A percentile compares a stretch with the other conserved stretches of the same genome.
phyloP scores from a whole-genome alignment of 2,329 filamentous ascomycete genomes.

The Pyricularia sp. region DNA sequence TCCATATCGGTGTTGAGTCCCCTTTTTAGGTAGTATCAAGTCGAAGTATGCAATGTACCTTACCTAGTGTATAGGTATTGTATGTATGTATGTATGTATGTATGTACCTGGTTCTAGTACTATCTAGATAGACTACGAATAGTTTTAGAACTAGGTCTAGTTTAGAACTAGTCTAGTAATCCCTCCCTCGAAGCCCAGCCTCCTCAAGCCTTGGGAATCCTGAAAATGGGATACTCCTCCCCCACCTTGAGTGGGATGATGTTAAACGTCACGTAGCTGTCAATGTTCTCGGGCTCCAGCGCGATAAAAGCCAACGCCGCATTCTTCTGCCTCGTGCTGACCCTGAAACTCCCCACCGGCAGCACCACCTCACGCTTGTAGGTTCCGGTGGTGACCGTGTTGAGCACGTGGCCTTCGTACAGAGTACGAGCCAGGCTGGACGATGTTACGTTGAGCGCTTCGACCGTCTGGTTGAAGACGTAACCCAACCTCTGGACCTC shows the following conservation, averaged over 20 bases:
- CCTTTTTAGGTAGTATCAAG: too few relatives aligned
- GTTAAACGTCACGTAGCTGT: constrained; percentile 2
- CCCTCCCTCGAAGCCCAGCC: background rate
- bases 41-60: too few relatives aligned
- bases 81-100: too few relatives aligned
- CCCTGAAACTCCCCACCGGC: background rate
- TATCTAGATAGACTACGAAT: too few relatives aligned
- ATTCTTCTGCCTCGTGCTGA: constrained; percentile 6
- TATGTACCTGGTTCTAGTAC: too few relatives aligned
- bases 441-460: background rate
- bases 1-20: background rate
- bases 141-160: too few relatives aligned
- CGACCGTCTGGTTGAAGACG: background rate
- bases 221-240: constrained; percentile 4
- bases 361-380: background rate
- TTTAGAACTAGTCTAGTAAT: too few relatives aligned
- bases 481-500: constrained; percentile 1
- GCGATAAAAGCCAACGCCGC: constrained; percentile 3
- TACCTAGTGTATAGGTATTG: too few relatives aligned
- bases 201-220: background rate
- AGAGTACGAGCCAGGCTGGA: background rate
- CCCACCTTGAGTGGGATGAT: background rate
- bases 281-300: constrained; percentile 4
- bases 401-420: constrained; percentile 3
- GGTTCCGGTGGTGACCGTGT: background rate